Base-by-base conservation (phyloP, 2,329 filamentous ascomycete species). In the Atkinsonella hypoxylon region DNA sequence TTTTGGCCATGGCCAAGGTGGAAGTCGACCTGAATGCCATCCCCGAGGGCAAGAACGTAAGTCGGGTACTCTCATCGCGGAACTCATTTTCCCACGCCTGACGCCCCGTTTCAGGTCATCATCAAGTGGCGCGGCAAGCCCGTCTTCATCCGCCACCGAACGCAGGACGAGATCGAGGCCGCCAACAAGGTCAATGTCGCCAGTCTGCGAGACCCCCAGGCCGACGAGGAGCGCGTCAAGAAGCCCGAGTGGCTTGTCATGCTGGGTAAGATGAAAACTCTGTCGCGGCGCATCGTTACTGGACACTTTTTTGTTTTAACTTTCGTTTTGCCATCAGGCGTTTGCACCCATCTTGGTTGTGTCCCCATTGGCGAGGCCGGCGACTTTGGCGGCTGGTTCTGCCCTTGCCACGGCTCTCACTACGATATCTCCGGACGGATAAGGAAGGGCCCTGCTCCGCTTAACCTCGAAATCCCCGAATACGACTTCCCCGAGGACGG, bases 91-190 rank as follows among this genome's bases (percentile, higher is more conserved):
- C n/a, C n/a, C 26, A 26, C 26, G 26, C 26, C 50, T 55, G 43
- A 54, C 32, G 1, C 17, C 10, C 6, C 9, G n/a, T 20, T 48
- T 17, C 64, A 90, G 86, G 85, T 98, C 70, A 94, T 98, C 71
- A 95, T 98, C 80, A 98, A 98, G 79, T 98, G 93, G 93, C 87
- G 93, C 79, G 93, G 93, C 71, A 98, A 98, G 87, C 93, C 93
- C 71, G 89, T 98, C 70, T 98, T 98, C 79, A 89, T 98, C 82
- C 90, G 93, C 71, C 93, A 98, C 85, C 89, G 93, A 67, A 98
- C 93, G 62, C 74, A 82, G 64, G 77, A 79, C 65, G 93, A 98
- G 77, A 97, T 98, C 75, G 82, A 89, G 65, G 87, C 96, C 74
- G 93, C 93, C 70, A 89, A 96, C 75, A 80, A 84, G 67, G 81